phyloP scores from a whole-genome alignment of 768 basidiomycete genomes.

The Suillus subluteus region DNA sequence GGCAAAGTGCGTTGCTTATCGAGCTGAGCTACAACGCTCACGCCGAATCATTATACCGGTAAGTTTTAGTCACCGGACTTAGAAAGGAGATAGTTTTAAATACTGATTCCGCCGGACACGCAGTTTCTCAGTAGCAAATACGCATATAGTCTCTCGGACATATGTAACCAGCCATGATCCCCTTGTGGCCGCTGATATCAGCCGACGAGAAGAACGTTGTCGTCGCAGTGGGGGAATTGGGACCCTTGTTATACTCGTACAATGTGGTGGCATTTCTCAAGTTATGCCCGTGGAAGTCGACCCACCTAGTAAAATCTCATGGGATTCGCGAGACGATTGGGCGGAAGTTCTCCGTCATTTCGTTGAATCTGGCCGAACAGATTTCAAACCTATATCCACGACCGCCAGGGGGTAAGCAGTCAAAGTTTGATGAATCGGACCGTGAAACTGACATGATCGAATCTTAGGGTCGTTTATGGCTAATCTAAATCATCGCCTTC shows the following conservation, averaged over 20 bases:
- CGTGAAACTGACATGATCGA: slow-evolving; percentile 15
- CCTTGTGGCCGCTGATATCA: slow-evolving; percentile 75
- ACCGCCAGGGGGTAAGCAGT: slow-evolving; percentile 68
- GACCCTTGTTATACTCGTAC: slow-evolving; percentile 72
- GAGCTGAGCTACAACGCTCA: slow-evolving; percentile 63
- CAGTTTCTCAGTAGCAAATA: slow-evolving; percentile 70
- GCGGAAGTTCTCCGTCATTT: slow-evolving; percentile 67
- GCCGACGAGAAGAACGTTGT: slow-evolving; percentile 79
- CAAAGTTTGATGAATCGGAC: slow-evolving; percentile 6
- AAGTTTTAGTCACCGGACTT: slow-evolving; percentile 33
- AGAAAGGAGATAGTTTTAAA: no score
- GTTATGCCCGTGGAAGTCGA: slow-evolving; percentile 90
- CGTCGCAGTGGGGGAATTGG: slow-evolving; percentile 78
- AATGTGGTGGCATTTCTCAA: slow-evolving; percentile 75
- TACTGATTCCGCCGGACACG: slow-evolving; percentile 22
- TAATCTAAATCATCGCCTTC: slow-evolving; percentile 23
- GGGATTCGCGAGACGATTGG: slow-evolving; percentile 82
- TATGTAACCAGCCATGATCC: slow-evolving; percentile 70
- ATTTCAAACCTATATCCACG: slow-evolving; percentile 85
- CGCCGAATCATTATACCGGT: slow-evolving; percentile 68
- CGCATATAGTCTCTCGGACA: slow-evolving; percentile 71
- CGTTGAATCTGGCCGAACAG: slow-evolving; percentile 70
- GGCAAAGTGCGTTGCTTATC: slow-evolving; percentile 75
- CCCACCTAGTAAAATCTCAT: slow-evolving; percentile 72
- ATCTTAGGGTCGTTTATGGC: slow-evolving; percentile 47